These are phyloP conservation scores for Inga leiocalycina DNA, from an alignment of 306 rosid genomes.

Conservation along the genomic window DNA sequence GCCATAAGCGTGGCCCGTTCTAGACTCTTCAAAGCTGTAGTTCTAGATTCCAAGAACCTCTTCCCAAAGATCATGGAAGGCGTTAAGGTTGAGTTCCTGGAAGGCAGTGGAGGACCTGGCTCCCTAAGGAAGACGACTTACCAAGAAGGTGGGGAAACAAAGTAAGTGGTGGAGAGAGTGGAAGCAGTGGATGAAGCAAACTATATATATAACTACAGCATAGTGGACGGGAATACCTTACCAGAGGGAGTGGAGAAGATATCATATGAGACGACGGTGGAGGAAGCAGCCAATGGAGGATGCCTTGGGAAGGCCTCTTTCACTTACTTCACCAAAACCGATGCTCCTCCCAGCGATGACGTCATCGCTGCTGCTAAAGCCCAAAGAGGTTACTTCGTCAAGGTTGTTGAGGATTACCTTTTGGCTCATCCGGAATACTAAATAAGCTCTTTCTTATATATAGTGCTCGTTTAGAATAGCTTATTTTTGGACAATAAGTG, in stretches of 20 bases:
- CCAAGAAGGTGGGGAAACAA: conserved; percentile 37
- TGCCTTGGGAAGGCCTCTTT: conserved; percentile 21
- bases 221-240: conserved; percentile 50
- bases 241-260: conserved; percentile 49
- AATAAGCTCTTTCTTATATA: background rate
- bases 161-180: conserved; percentile 43
- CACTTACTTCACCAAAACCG: too few relatives aligned
- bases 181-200: conserved; percentile 29
- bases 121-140: conserved; percentile 55
- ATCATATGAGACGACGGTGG: conserved; percentile 39
- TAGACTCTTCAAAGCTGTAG: conserved; percentile 54
- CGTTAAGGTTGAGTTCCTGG: conserved; percentile 34
- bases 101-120: conserved; percentile 63
- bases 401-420: background rate
- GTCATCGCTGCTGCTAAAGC: too few relatives aligned
- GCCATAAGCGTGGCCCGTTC: conserved; percentile 43
- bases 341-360: too few relatives aligned
- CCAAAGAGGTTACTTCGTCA: too few relatives aligned
- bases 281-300: conserved; percentile 41
- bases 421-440: conserved; percentile 48
- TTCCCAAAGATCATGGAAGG: conserved; percentile 45
- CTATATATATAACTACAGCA: conserved; percentile 48
- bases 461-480: too few relatives aligned
- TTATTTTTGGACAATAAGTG: too few relatives aligned
- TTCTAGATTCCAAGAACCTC: conserved; percentile 41